Percentiles rank a stretch among this genome's conserved stretches.
phyloP scores from a whole-genome alignment of 148 eudicot genomes.

The Selenicereus undatus region DNA sequence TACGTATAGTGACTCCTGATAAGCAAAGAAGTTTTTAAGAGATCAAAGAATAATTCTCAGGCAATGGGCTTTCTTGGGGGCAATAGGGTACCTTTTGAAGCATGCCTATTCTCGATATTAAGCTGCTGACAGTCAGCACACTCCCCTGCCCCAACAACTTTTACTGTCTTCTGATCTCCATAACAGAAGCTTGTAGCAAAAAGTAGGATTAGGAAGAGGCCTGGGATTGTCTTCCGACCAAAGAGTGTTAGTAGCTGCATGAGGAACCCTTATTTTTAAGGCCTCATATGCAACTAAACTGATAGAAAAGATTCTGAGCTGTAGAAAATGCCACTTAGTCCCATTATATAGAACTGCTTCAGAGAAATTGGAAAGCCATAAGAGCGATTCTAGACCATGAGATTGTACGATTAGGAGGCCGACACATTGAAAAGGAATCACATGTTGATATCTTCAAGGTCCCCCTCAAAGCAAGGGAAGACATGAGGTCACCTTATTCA shows the following conservation, averaged over 20 bases:
- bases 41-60: not conserved
- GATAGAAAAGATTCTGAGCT: not conserved
- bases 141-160: slow-evolving; percentile 48
- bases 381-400: slow-evolving; percentile 18
- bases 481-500: not conserved
- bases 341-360: not conserved
- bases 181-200: slow-evolving; percentile 36
- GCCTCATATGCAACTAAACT: not conserved
- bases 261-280: not conserved
- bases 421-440: slow-evolving; percentile 17
- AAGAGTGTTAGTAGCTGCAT: slow-evolving; percentile 17
- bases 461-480: slow-evolving; percentile 9
- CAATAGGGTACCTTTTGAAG: slow-evolving; percentile 27
- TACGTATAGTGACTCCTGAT: not conserved
- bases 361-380: not conserved
- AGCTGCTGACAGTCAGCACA: slow-evolving; percentile 52
- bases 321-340: not conserved
- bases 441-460: slow-evolving; percentile 13
- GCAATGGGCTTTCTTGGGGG: not conserved
- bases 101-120: slow-evolving; percentile 45
- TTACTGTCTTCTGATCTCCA: slow-evolving; percentile 33
- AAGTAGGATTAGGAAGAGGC: slow-evolving; percentile 28
- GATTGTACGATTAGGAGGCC: slow-evolving; percentile 13
- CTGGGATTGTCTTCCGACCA: slow-evolving; percentile 20
- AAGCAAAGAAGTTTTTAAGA: not conserved